Evolutionary conservation across 805 yeast genomes (phyloP), one percentile per base, ranked within the genome.

Genomic region (Metschnikowia lunata): DNA sequence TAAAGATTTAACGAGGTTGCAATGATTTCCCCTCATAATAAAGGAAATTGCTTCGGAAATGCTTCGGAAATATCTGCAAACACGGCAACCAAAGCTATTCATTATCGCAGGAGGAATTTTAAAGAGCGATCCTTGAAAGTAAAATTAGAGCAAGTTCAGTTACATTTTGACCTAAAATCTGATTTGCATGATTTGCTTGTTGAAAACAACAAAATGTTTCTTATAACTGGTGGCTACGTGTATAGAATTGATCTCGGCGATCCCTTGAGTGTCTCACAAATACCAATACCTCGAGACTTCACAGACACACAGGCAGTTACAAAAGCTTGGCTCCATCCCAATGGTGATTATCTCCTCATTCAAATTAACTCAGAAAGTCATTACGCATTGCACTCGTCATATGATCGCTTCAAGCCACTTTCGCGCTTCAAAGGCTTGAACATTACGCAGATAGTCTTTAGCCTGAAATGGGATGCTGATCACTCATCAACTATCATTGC

Each of bases 341-440:
- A 58, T 42, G 76, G 75, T 3, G 37, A 40, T 4, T 70, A 64
- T 43, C 58, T 71, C 37, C 48, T 70, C 12, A 45, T 61, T 10
- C 71, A 66, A 40, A 43, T 60, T 8, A 59, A 57, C 37, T 34
- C 49, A 13, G 43, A 52, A 5, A 48, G 40, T 7, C 59, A 73
- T 52, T 78, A 62, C 54, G 78, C 77, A 48, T 56, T 78, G 32
- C 71, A 76, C 52, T 55, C 59, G n/a, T 61, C 62, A 4, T 61
- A 76, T 9, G 57, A 61, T 2, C 67, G 64, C 13, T 71, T 73
- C 49, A 72, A 72, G 46, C 58, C 59, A 12, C 59, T 83, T 28
- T 49, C 70, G 8, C 74, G 78, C 44, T 58, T 82, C 45, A 76
- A 72, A 46, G 76, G 77, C 7, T 43, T 70, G 11, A 61, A 66